These are phyloP conservation scores for Anthracocystis setariae DNA, from an alignment of 1,284 basidiomycete species.

Conservation along the genomic window DNA sequence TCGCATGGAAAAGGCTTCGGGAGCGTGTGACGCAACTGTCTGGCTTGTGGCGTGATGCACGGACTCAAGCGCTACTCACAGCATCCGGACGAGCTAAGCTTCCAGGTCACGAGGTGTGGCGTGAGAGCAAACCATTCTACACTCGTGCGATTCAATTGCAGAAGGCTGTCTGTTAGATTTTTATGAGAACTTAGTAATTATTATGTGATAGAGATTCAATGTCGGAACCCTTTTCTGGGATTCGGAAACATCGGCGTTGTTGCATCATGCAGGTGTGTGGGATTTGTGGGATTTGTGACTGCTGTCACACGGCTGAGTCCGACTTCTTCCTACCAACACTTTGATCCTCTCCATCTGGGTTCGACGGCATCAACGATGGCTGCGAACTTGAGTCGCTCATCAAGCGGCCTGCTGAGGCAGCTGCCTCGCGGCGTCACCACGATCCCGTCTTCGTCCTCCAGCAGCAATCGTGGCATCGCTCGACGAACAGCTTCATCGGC, in stretches of 20 bases:
- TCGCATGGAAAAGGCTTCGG: too few relatives aligned
- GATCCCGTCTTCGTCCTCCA: neutral
- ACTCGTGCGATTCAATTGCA: neutral
- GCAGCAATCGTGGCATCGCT: conserved; percentile 1
- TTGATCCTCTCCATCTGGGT: neutral
- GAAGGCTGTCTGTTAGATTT: neutral
- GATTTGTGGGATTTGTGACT: neutral
- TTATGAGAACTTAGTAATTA: neutral
- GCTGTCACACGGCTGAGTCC: conserved; percentile 1
- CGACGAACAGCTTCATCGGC: conserved; percentile 42
- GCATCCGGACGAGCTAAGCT: too few relatives aligned
- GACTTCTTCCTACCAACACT: conserved; percentile 1
- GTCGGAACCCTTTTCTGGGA: neutral
- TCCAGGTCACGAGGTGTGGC: neutral
- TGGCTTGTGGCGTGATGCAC: too few relatives aligned
- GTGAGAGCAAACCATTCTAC: neutral
- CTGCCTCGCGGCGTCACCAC: conserved; percentile 13
- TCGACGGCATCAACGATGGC: conserved; percentile 3
- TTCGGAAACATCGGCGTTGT: neutral
- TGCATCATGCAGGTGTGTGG: neutral
- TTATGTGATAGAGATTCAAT: neutral
- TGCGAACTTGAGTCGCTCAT: conserved; percentile 10
- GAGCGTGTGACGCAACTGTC: too few relatives aligned
- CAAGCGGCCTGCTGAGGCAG: conserved; percentile 12
- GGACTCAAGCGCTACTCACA: too few relatives aligned